These are phyloP conservation scores for Vaccinium vitisidaea DNA, from an alignment of 148 eudicot species.

Conservation along the genomic window DNA sequence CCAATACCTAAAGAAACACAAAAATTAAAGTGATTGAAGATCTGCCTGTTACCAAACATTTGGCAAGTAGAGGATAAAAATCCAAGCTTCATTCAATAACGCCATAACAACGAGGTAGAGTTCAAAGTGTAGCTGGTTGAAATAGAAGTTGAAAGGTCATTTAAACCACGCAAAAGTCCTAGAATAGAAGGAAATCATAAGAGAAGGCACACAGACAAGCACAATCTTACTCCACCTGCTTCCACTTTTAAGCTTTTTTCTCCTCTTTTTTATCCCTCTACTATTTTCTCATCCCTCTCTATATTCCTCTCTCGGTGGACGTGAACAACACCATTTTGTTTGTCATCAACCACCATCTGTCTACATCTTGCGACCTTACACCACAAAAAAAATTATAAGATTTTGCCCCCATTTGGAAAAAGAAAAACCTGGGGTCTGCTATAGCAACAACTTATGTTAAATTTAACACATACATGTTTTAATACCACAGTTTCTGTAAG, in stretches of 20 bases:
- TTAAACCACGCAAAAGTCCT: neutral
- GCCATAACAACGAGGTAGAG: neutral
- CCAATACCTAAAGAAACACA: neutral
- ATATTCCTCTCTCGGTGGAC: no score
- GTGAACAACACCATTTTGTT: neutral
- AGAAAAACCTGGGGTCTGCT: no score
- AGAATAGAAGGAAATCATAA: neutral
- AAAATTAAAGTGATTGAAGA: neutral
- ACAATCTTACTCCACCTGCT: neutral
- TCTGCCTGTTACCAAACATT: neutral
- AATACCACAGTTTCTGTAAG: neutral
- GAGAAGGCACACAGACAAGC: neutral
- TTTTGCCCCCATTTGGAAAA: neutral
- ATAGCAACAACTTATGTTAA: neutral
- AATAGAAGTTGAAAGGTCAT: neutral
- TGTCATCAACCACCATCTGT: neutral
- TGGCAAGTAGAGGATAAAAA: neutral
- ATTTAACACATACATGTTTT: neutral
- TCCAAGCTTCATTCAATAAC: neutral
- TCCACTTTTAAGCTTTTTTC: neutral
- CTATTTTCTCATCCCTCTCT: no score
- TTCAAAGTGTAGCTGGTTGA: neutral
- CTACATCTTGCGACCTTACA: neutral
- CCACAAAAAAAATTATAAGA: neutral
- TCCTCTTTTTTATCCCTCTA: neutral